These are phyloP conservation scores for Ustilago xerochloae DNA, from an alignment of 1,284 basidiomycete species.

Conservation along the genomic window DNA sequence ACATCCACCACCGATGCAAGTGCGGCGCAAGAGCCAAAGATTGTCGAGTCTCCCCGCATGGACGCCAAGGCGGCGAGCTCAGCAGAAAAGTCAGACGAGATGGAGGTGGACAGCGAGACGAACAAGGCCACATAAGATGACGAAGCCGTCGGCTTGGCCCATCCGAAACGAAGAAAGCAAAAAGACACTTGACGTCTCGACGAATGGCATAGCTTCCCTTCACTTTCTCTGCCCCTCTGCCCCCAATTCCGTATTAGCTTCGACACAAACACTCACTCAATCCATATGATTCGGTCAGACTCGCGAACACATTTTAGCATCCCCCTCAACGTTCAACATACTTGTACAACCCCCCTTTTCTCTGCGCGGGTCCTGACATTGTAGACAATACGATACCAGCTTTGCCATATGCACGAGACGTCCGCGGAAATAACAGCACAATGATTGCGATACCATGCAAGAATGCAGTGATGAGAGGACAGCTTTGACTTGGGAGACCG, in stretches of 20 bases:
- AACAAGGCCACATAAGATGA: conserved; percentile 6
- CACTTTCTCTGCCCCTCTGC: too few relatives aligned
- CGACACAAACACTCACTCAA: not conserved
- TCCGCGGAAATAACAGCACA: conserved; percentile 23
- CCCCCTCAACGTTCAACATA: not conserved
- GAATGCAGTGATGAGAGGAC: too few relatives aligned
- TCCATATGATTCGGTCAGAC: conserved; percentile 11
- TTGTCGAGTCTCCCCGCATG: conserved; percentile 52
- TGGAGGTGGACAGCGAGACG: conserved; percentile 33
- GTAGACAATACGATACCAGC: conserved; percentile 50
- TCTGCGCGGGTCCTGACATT: conserved; percentile 43
- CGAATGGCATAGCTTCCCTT: not conserved
- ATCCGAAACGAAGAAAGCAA: too few relatives aligned
- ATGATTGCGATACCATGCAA: conserved; percentile 1
- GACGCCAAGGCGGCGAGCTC: conserved; percentile 42
- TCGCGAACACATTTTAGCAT: conserved; percentile 20
- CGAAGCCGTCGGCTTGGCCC: too few relatives aligned
- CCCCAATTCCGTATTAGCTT: too few relatives aligned
- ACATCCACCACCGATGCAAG: not conserved
- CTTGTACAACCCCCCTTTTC: conserved; percentile 6
- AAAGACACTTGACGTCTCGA: not conserved
- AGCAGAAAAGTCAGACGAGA: conserved; percentile 27
- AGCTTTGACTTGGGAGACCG: too few relatives aligned
- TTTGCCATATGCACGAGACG: conserved; percentile 45
- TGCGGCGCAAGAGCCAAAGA: conserved; percentile 39